Conservation (phyloP, 495 filamentous ascomycete species). For the Neurospora tetraspora region DNA sequence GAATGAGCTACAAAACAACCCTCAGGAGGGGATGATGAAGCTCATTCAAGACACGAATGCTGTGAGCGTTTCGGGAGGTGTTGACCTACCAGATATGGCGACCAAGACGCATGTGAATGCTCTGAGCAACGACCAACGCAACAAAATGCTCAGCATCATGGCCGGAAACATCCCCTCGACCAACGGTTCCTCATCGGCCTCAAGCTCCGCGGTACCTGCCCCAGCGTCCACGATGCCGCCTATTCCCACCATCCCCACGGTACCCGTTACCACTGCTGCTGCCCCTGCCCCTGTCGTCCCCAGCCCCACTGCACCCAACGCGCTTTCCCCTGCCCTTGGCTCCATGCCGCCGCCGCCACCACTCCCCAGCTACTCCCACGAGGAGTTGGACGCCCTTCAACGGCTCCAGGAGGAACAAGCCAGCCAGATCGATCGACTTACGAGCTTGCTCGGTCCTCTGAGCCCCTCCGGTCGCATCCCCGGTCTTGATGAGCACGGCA, state of each 20-base stretch:
- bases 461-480: conserved; percentile 74
- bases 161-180: conserved; percentile 26
- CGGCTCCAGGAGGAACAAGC: conserved; percentile 66
- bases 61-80: conserved; percentile 31
- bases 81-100: conserved; percentile 71
- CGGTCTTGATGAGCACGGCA: conserved; percentile 46
- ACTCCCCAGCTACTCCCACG: conserved; percentile 50
- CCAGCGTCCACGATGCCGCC: conserved; percentile 6
- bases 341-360: conserved; percentile 45
- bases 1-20: conserved; percentile 37
- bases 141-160: conserved; percentile 72
- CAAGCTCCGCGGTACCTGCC: not conserved
- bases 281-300: conserved; percentile 8
- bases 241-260: conserved; percentile 10
- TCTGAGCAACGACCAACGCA: conserved; percentile 67
- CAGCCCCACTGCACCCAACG: conserved; percentile 17
- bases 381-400: conserved; percentile 63
- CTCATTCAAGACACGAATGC: conserved; percentile 76
- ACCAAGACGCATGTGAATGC: conserved; percentile 51
- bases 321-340: conserved; percentile 43
- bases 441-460: conserved; percentile 60
- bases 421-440: conserved; percentile 58
- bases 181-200: not conserved
- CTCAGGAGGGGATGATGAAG: conserved; percentile 73
- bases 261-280: conserved; percentile 13